Conservation (phyloP, 805 yeast species). For the Wickerhamiella spandovensis region DNA sequence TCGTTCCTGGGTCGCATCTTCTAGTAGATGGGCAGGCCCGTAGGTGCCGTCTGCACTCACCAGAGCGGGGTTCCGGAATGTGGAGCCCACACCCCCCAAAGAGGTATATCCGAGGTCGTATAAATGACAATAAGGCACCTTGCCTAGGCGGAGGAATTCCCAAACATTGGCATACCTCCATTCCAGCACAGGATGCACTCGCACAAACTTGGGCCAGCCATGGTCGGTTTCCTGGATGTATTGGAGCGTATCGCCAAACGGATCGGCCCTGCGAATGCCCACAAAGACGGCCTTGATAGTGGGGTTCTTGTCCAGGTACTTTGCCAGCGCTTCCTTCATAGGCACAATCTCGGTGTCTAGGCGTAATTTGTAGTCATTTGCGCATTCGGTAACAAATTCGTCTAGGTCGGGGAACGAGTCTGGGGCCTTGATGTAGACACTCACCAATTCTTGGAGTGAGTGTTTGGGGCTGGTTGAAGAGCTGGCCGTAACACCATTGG, state of each 20-base stretch:
- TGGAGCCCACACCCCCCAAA: slow-evolving; percentile 63
- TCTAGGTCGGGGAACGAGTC: slow-evolving; percentile 59
- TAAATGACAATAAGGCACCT: slow-evolving; percentile 56
- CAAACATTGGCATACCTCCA: slow-evolving; percentile 81
- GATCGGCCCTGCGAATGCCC: slow-evolving; percentile 82
- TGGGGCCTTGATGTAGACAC: slow-evolving; percentile 67
- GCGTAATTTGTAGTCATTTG: slow-evolving; percentile 40
- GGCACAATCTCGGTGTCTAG: slow-evolving; percentile 28
- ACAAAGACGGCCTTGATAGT: slow-evolving; percentile 63
- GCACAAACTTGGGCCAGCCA: slow-evolving; percentile 77
- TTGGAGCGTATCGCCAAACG: slow-evolving; percentile 49
- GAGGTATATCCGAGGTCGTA: slow-evolving; percentile 85
- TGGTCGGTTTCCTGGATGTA: slow-evolving; percentile 68
- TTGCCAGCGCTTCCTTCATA: slow-evolving; percentile 56
- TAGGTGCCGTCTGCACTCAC: slow-evolving; percentile 28
- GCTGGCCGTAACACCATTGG: neutral
- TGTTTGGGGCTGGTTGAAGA: neutral
- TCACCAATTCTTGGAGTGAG: slow-evolving; percentile 19
- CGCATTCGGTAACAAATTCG: slow-evolving; percentile 46
- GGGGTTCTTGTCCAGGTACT: slow-evolving; percentile 41
- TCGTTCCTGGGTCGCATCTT: slow-evolving; percentile 48
- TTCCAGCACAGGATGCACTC: slow-evolving; percentile 79
- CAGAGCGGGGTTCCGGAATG: slow-evolving; percentile 58
- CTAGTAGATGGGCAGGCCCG: slow-evolving; percentile 34
- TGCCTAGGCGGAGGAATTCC: slow-evolving; percentile 49